Evolutionary conservation across 75 land plant genomes (phyloP).

Genomic region (Cryptomeria japonica): DNA sequence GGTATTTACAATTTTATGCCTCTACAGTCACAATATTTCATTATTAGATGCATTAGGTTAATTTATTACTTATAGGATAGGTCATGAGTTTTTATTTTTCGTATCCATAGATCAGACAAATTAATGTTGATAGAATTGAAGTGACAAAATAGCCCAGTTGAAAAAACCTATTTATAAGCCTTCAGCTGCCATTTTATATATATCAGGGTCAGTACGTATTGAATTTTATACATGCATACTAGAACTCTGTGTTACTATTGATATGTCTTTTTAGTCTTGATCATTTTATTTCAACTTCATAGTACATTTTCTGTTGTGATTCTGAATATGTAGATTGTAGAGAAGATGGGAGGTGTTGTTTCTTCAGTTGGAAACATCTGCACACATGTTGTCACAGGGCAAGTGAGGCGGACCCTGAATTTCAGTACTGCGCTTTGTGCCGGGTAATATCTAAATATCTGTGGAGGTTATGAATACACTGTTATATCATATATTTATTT

Average conservation of each 20-base stretch:
- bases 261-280: background rate
- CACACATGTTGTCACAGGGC: constrained; percentile 79
- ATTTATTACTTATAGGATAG: background rate
- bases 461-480: background rate
- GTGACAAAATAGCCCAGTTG: background rate
- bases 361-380: constrained; percentile 61
- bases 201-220: background rate
- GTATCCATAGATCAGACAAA: background rate
- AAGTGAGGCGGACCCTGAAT: constrained; percentile 76
- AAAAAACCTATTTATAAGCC: background rate
- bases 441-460: constrained; percentile 46
- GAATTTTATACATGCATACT: background rate
- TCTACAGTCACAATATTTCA: background rate
- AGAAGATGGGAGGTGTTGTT: constrained; percentile 68
- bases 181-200: background rate
- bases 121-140: too few relatives aligned
- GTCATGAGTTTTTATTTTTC: background rate
- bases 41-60: background rate
- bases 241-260: background rate
- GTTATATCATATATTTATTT: constrained; percentile 3
- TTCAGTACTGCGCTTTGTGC: constrained; percentile 79
- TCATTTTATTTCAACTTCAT: background rate
- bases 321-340: constrained; percentile 44
- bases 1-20: background rate
- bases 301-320: background rate